These are phyloP conservation scores for Phytophthora podocarpi DNA, from an alignment of 352 stramenopile species.

Conservation along the genomic window DNA sequence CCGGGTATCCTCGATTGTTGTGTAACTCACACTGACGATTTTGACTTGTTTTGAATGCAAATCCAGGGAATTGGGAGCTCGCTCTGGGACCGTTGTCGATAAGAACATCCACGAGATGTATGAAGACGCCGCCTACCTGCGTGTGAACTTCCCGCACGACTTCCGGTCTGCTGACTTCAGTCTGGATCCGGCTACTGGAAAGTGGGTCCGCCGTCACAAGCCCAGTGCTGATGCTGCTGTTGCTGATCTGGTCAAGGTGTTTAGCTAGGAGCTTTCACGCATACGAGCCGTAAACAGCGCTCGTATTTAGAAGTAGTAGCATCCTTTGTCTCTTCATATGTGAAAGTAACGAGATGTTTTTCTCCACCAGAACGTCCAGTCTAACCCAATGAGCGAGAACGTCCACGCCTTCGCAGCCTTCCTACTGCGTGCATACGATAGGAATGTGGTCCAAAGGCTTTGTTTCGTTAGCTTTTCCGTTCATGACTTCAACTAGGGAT, in stretches of 20 bases:
- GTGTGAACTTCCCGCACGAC: constrained; percentile 58
- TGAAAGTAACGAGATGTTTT: background rate
- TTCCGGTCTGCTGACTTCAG: constrained; percentile 66
- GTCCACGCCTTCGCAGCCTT: background rate
- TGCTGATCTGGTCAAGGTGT: constrained; percentile 34
- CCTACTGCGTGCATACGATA: background rate
- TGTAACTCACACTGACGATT: background rate
- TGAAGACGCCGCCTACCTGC: constrained; percentile 54
- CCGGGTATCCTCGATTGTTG: too few relatives aligned
- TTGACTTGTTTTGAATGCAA: constrained; percentile 2
- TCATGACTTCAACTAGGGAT: background rate
- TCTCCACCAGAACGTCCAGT: background rate
- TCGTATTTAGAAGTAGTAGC: background rate
- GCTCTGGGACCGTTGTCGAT: constrained; percentile 41
- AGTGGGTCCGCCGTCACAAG: constrained; percentile 41
- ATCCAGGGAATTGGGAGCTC: constrained; percentile 34
- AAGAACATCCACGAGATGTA: constrained; percentile 65
- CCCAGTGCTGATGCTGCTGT: constrained; percentile 1
- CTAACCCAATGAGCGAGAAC: background rate
- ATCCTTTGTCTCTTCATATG: background rate
- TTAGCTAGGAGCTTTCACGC: constrained; percentile 9
- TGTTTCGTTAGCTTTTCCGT: background rate
- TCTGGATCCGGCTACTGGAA: constrained; percentile 41
- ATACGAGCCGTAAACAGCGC: too few relatives aligned
- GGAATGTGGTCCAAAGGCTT: constrained; percentile 3